Base-by-base conservation (phyloP, 225 moss, liverwort and hornwort genomes). In the Ulota crispa region DNA sequence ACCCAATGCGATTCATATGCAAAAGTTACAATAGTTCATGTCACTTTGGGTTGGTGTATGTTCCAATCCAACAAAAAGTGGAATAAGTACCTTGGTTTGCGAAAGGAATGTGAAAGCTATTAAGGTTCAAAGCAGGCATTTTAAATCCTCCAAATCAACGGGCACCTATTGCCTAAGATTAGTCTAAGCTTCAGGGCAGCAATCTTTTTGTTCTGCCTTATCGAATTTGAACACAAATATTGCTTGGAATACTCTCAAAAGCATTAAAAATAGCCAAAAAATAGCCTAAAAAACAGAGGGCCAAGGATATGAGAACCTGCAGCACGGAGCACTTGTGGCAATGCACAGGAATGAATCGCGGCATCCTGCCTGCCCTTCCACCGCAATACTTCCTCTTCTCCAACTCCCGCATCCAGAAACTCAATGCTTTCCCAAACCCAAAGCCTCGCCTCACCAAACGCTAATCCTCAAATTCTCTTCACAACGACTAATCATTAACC, bases 311-410 rank as follows among this genome's bases (percentile, higher is more conserved):
- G 30, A 20, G 30, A 31, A 88, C 88, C 88, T 88, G 88, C 61
- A 88, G 68, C 6, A 83, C 85, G 47, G 88, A 76, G 80, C 88
- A 88, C 68, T 85, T 82, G 72, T 82, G 77, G 77, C 88, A 88
- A 47, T 88, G 82, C 80, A 88, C 88, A 10, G 88, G 88, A 60
- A 85, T n/a, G 54, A 85, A 88, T 72, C 84, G 85, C 80, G 88
- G 88, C 88, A 88, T 88, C 19, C 19, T 65, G 41, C 52, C 39
- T 36, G 36, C 72, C 42, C 45, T 18, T 53, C 27, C 23, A 72
- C 55, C 21, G 67, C 73, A 39, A 39, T 27, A 16, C 63, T 7
- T 45, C 68, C 14, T 56, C 45, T 45, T 14, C 45, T 45, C 14
- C 45, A 45, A 80, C 45, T 67, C 62, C 63, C 73, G 63, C 81